Evolutionary conservation across 2,329 filamentous ascomycete species (phyloP), one percentile per base, ranked within the genome.

Genomic region (Botrytis medusae): DNA sequence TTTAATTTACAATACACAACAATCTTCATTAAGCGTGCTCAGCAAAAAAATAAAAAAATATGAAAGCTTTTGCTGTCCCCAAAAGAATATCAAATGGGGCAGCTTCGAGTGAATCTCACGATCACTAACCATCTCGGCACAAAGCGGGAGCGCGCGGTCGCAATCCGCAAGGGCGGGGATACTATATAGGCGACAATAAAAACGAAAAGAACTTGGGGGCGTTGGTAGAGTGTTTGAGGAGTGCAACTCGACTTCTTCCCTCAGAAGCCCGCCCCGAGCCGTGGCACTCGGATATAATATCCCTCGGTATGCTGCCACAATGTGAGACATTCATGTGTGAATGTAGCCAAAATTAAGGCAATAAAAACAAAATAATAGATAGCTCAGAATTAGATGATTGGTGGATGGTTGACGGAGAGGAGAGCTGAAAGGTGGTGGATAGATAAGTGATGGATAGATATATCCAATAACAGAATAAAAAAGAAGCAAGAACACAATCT

Each of bases 271-370:
- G 18, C 25, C 48, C 34, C 1, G 25, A 29, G 48, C 34, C 9
- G 46, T 68, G 48, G 64, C 48, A 42, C 48, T 40, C n/a, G 18
- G 42, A 32, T 16, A 42, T 32, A 42, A 68, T 29, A 40, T 46
- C 34, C 25, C 25, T 29, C 34, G 64, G 34, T 54, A 54, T 68
- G 46, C 64, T 68, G 46, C 64, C 34, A 54, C 48, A 68, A 54
- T 37, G 32, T 54, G 44, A 67, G 64, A 40, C 54, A 40, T 54
- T 25, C n/a, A 29, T 57, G 34, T 57, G 14, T 40, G 64, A 40
- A 57, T 54, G 25, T 40, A 51, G 7, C 9, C n/a, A 40, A 67
- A n/a, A 54, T 44, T n/a, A 18, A 40, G 32, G 22, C 37, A 40
- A n/a, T 18, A 42, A 42, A 42, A 37, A 61, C 22, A 42, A 54